A percentile compares a stretch with the other conserved stretches of the same genome.
These are phyloP conservation scores for Cryptosporidium sp. DNA, from an alignment of 169 alveolate genomes.

Conservation along the genomic window DNA sequence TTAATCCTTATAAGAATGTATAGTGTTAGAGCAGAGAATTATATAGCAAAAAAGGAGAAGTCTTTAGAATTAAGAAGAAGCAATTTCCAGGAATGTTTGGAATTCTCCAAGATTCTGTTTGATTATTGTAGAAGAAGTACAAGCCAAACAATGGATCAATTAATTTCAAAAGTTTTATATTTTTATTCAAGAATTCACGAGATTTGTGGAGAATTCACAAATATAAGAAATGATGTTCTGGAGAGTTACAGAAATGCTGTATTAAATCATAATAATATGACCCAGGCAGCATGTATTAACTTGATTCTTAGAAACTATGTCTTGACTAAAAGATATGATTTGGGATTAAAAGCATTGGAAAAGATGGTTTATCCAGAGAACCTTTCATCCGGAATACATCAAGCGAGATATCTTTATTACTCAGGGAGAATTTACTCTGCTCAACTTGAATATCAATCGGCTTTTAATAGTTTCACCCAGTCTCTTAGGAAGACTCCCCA, in stretches of 20 bases:
- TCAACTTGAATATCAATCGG: conserved; percentile 93
- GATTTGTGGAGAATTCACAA: conserved; percentile 84
- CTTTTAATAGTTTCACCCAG: conserved; percentile 85
- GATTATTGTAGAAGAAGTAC: conserved; percentile 52
- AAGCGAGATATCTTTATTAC: conserved; percentile 94
- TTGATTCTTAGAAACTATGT: conserved; percentile 89
- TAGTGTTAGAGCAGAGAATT: conserved; percentile 55
- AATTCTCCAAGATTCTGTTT: conserved; percentile 12
- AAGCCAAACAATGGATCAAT: conserved; percentile 85
- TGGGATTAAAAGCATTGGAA: conserved; percentile 80
- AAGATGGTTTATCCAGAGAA: conserved; percentile 88
- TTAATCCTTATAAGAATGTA: conserved; percentile 70
- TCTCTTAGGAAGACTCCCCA: conserved; percentile 96
- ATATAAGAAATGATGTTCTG: conserved; percentile 82
- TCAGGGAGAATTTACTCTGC: conserved; percentile 91
- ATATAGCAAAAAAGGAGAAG: conserved; percentile 13
- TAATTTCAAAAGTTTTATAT: conserved; percentile 85
- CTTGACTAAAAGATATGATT: conserved; percentile 85
- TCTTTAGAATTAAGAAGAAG: conserved; percentile 10
- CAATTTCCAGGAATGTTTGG: conserved; percentile 6
- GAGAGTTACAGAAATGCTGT: conserved; percentile 88
- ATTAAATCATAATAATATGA: conserved; percentile 86
- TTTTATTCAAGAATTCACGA: conserved; percentile 89
- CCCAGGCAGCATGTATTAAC: conserved; percentile 92
- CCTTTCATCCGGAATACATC: conserved; percentile 92